Base-by-base conservation (phyloP, 148 eudicot genomes). In the Camellia japonica region DNA sequence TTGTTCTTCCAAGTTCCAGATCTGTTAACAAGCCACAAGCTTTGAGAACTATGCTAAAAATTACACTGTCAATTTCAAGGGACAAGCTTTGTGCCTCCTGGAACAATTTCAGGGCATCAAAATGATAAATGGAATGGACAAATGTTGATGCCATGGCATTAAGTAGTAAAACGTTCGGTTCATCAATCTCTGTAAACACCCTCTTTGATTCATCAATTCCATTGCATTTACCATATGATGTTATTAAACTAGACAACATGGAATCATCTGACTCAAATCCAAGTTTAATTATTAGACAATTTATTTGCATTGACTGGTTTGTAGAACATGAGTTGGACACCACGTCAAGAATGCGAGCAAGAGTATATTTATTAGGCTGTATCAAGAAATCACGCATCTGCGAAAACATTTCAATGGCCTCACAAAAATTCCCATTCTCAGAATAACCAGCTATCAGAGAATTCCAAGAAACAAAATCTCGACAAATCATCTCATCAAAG, bases 141-240 rank as follows among this genome's bases (percentile, higher is more conserved):
- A 83, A 82, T 59, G 87, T 47, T 51, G 90, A 79, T 74, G 82
- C 85, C 85, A 87, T 84, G 43, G 84, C 85, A 44, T 86, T 86
- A 58, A 84, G 76, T 84, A 81, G 84, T 46, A 69, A 84, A 43
- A 78, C 82, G 75, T 80, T 80, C 65, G 75, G 62, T 16, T 80
- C 78, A 14, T 84, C 79, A 62, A 66, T 76, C 71, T 83, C 80
- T 72, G 62, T 67, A 54, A 89, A 88, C 23, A 92, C 76, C 71
- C 70, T 85, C 73, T 84, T 86, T 18, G 91, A 88, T 62, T 76
- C 78, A 82, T 87, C 86, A 71, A 92, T 79, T 65, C 84, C 68
- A 51, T 71, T 79, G 84, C 97, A 89, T 87, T 89, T 90, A 46
- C 90, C 88, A 82, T 92, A 92, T 5, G 89, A 76, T 69, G 89